Evolutionary conservation across 2,329 filamentous ascomycete species (phyloP).

Genomic region (Clonostachys rosea): DNA sequence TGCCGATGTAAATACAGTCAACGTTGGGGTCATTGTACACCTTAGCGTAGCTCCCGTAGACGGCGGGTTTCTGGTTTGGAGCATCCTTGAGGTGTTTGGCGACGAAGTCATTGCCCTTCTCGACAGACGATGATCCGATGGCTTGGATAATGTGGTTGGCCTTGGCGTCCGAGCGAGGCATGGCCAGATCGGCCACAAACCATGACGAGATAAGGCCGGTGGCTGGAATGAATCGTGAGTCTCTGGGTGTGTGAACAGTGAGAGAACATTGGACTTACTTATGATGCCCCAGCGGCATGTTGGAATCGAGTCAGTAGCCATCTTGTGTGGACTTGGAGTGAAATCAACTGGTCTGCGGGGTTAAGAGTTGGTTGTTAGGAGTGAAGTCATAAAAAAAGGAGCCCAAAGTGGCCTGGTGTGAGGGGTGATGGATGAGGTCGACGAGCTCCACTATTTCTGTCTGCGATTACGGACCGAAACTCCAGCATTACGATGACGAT

Average conservation of each 20-base stretch:
- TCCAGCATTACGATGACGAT: too few species aligned
- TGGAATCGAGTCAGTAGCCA: constrained; percentile 3
- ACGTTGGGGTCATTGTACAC: constrained; percentile 32
- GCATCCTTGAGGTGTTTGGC: not conserved
- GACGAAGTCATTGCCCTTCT: constrained; percentile 20
- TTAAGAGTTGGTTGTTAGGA: too few species aligned
- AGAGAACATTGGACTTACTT: constrained; percentile 7
- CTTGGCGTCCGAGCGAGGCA: constrained; percentile 24
- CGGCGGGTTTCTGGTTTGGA: constrained; percentile 10
- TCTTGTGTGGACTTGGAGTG: not conserved
- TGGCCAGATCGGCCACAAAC: constrained; percentile 35
- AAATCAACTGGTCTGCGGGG: too few species aligned
- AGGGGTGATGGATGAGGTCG: too few species aligned
- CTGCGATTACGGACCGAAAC: too few species aligned
- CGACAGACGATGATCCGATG: constrained; percentile 30
- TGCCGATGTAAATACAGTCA: constrained; percentile 40
- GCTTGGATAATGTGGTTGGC: constrained; percentile 34
- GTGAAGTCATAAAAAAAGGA: too few species aligned
- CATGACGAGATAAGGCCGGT: constrained; percentile 38
- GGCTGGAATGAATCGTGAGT: not conserved
- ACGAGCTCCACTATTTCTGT: too few species aligned
- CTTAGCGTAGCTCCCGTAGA: constrained; percentile 32
- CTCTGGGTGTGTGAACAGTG: not conserved
- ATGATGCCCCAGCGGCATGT: constrained; percentile 27
- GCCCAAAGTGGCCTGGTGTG: too few species aligned